Evolutionary conservation across 192 early-diverging fungal genomes (phyloP).

Genomic region (Podila minutissima): DNA sequence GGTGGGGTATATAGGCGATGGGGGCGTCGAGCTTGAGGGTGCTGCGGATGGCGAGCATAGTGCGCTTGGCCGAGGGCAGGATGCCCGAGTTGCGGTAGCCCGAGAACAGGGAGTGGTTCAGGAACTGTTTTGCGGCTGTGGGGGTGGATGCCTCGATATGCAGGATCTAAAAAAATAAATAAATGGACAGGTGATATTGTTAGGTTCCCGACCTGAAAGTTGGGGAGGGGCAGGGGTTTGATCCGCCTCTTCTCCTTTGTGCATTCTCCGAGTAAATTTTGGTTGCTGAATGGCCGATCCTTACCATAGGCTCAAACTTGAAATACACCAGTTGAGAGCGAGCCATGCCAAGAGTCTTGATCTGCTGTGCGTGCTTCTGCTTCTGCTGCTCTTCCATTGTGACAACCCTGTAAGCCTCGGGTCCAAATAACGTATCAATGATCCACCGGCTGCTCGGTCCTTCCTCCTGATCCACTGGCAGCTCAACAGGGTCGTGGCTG

Average conservation of each 20-base stretch:
- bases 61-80: conserved; percentile 55
- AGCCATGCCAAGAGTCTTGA: conserved; percentile 11
- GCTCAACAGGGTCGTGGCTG: conserved; percentile 54
- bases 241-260: neutral
- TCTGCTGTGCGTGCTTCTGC: conserved; percentile 5
- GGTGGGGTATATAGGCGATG: conserved; percentile 55
- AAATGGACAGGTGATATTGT: neutral
- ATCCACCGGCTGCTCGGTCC: conserved; percentile 25
- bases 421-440: conserved; percentile 45
- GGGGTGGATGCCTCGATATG: conserved; percentile 62
- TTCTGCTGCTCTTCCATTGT: conserved; percentile 20
- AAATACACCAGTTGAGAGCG: conserved; percentile 53
- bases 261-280: neutral
- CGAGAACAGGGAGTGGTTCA: conserved; percentile 52
- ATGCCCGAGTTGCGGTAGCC: conserved; percentile 66
- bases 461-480: conserved; percentile 24
- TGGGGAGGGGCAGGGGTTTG: no score
- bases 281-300: neutral
- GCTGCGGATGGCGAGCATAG: conserved; percentile 63
- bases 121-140: conserved; percentile 56
- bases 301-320: conserved; percentile 67
- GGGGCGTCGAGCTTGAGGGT: conserved; percentile 63
- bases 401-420: conserved; percentile 32
- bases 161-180: conserved; percentile 43
- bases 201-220: neutral